Evolutionary conservation across 176 grass and related monocot genomes (phyloP).

Genomic region (Musa troglodytarum): DNA sequence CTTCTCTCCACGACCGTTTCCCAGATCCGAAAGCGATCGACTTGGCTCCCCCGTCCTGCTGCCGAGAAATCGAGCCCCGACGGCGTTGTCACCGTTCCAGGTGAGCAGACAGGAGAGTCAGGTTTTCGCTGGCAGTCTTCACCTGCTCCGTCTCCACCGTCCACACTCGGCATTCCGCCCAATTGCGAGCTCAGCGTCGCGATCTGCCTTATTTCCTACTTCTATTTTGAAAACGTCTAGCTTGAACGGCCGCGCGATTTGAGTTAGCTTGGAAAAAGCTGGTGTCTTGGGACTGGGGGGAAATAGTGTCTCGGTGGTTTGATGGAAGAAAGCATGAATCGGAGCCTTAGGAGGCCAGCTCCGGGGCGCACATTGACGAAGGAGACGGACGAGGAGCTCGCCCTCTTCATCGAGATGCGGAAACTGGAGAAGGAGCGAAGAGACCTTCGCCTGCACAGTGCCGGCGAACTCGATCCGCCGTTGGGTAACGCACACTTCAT

Average conservation of each 20-base stretch:
- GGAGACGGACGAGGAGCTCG: conserved; percentile 98
- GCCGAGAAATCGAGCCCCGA: background rate
- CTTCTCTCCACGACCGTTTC: background rate
- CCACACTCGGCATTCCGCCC: background rate
- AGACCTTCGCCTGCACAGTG: conserved; percentile 1
- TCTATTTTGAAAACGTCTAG: background rate
- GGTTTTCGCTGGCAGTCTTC: background rate
- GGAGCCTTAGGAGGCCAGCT: conserved; percentile 1
- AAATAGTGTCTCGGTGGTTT: background rate
- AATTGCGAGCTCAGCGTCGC: background rate
- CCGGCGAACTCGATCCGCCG: conserved; percentile 3
- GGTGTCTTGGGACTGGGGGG: background rate
- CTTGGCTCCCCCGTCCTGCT: background rate
- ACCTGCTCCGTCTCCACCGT: background rate
- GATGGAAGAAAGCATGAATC: background rate
- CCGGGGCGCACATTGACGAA: conserved; percentile 37
- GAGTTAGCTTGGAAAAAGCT: background rate
- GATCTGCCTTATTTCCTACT: background rate
- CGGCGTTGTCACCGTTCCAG: background rate
- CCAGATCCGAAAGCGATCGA: background rate
- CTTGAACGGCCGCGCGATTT: background rate
- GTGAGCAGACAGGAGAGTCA: too few relatives aligned
- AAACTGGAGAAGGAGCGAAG: conserved; percentile 44
- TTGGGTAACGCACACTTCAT: background rate
- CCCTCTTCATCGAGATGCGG: conserved; percentile 98